Percentiles rank a stretch among this genome's conserved stretches.
These are phyloP conservation scores for Quillaja saponaria DNA, from an alignment of 306 rosid genomes.

Conservation along the genomic window DNA sequence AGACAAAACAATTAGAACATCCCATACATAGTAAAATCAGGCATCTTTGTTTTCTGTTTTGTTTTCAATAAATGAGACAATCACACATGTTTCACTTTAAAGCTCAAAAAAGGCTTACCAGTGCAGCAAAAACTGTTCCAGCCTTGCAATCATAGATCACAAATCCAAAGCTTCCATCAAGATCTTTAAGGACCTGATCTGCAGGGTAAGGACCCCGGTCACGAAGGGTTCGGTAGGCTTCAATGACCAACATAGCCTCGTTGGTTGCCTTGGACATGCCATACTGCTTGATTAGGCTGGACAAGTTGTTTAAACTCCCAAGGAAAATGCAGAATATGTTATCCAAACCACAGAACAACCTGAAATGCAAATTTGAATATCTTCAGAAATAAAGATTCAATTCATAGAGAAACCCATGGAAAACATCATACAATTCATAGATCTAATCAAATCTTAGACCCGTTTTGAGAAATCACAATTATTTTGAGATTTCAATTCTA, in stretches of 20 bases:
- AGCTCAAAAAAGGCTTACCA: slow-evolving; percentile 38
- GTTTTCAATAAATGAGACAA: no score
- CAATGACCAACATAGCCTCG: slow-evolving; percentile 73
- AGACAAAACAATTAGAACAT: background rate
- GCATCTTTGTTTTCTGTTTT: no score
- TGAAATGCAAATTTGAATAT: slow-evolving; percentile 31
- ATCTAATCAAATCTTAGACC: background rate
- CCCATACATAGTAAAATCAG: background rate
- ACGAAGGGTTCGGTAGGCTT: slow-evolving; percentile 83
- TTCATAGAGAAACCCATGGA: background rate
- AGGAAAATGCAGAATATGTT: slow-evolving; percentile 73
- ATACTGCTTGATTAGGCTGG: slow-evolving; percentile 70
- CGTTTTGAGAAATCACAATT: background rate
- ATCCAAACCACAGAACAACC: slow-evolving; percentile 83
- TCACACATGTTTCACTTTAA: background rate
- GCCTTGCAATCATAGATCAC: slow-evolving; percentile 64
- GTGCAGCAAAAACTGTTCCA: slow-evolving; percentile 69
- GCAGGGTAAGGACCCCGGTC: slow-evolving; percentile 96
- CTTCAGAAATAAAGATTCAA: background rate
- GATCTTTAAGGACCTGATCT: slow-evolving; percentile 84
- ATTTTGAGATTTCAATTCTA: no score
- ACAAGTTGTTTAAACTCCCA: slow-evolving; percentile 67
- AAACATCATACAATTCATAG: background rate
- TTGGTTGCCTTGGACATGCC: slow-evolving; percentile 71
- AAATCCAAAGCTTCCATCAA: slow-evolving; percentile 86